Base-by-base conservation (phyloP, 2,329 filamentous ascomycete genomes). In the Podosphaera fusca region DNA sequence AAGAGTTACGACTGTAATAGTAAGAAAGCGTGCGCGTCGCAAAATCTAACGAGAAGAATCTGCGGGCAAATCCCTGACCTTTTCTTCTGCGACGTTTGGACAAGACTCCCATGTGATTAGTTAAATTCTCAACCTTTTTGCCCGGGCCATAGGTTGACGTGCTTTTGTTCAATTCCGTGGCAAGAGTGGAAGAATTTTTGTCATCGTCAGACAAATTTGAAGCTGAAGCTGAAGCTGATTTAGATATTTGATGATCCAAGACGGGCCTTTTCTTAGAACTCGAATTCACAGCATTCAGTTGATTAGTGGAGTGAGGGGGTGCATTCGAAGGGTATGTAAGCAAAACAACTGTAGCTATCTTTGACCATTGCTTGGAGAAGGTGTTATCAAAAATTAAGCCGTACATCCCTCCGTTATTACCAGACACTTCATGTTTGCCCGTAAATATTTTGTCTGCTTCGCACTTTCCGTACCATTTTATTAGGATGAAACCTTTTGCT, bases 321-420 rank as follows among this genome's bases (percentile, higher is more conserved):
- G 81, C 78, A 63, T 82, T 84, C 40, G 87, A 89, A 8, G 90
- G 89, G 66, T 96, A 95, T 45, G 88, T 96, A 68, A 96, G 78
- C 56, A 98, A 79, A 40, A 95, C 89, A 66, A 98, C 87, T 6
- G 90, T 96, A 29, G 88, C 88, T 35, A 85, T 95, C 72, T 98
- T 98, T 56, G 89, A 92, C 47, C 85, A 83, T 69, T 84, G 86
- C 72, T 95, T 96, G 59, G 89, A 95, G 68, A 98, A 98, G 34
- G 92, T 98, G 67, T 98, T 98, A 77, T 98, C 92, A 67, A 98
- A 95, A 36, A 96, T 87, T 60, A 98, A 74, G 58, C 89, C 92
- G 68, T 94, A 98, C 80, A 95, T 95, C 66, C 92, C 92, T 31
- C 82, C 86, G 61, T 92, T 81, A 38, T 80, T 81, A 6, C 73